Conservation (phyloP, 139 green algal species). For the Yamagishiella unicocca region DNA sequence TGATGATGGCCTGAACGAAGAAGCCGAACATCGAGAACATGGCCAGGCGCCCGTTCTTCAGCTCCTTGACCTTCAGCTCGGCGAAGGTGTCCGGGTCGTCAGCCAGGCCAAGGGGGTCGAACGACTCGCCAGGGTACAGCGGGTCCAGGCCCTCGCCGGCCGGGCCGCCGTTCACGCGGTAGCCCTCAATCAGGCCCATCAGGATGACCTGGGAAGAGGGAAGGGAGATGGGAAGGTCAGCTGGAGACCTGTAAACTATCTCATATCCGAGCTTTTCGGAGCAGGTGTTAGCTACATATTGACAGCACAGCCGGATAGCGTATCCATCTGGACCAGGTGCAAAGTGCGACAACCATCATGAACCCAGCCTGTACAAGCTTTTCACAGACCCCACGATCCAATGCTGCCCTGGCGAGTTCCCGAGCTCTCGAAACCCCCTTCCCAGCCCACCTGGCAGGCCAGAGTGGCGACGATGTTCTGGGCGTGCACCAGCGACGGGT, state of each 20-base stretch:
- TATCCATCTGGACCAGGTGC: too few species aligned
- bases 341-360: too few species aligned
- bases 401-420: too few species aligned
- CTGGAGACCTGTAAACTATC: too few species aligned
- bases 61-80: conserved; percentile 95
- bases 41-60: conserved; percentile 93
- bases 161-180: conserved; percentile 85
- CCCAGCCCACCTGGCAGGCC: conserved; percentile 76
- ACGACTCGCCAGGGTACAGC: conserved; percentile 93
- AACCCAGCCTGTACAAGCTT: too few species aligned
- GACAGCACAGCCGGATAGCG: too few species aligned
- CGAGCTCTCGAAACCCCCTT: too few species aligned
- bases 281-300: too few species aligned
- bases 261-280: too few species aligned
- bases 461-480: conserved; percentile 96
- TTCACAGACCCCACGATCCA: too few species aligned
- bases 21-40: conserved; percentile 86
- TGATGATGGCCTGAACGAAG: conserved; percentile 85
- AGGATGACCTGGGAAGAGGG: conserved; percentile 77
- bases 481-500: conserved; percentile 93
- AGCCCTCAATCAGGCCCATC: conserved; percentile 89
- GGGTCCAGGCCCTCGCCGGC: conserved; percentile 83
- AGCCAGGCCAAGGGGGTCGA: conserved; percentile 96
- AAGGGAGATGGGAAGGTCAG: too few species aligned
- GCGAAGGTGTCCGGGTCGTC: conserved; percentile 91